Evolutionary conservation across 352 stramenopile species (phyloP).

Genomic region (Phytophthora uliginosa): DNA sequence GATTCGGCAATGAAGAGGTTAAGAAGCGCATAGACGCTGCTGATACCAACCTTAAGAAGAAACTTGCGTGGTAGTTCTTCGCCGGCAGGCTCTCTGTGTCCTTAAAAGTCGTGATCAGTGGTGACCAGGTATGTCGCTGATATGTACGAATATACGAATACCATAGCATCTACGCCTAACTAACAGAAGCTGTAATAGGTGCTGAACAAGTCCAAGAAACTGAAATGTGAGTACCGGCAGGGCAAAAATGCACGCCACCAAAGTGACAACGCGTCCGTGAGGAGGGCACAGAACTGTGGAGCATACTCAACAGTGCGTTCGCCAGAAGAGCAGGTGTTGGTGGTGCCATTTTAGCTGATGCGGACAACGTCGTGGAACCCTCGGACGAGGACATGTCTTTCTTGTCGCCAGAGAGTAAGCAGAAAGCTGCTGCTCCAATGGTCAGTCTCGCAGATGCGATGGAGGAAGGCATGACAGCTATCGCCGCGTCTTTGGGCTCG

Average conservation of each 20-base stretch:
- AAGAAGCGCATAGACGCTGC: not conserved
- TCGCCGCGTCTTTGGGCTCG: not conserved
- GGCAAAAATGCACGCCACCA: not conserved
- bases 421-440: not conserved
- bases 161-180: not conserved
- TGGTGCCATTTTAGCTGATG: conserved; percentile 3
- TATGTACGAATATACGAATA: not conserved
- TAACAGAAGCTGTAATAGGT: not conserved
- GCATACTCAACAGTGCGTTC: conserved; percentile 18
- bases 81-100: conserved; percentile 3
- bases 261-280: conserved; percentile 8
- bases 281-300: conserved; percentile 9
- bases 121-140: conserved; percentile 8
- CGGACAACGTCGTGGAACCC: not conserved
- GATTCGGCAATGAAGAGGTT: conserved; percentile 9
- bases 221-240: conserved; percentile 19
- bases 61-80: conserved; percentile 15
- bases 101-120: not conserved
- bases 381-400: conserved; percentile 4
- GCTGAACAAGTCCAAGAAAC: conserved; percentile 25
- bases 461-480: conserved; percentile 10
- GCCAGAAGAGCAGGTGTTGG: conserved; percentile 4
- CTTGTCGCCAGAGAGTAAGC: not conserved
- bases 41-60: conserved; percentile 12
- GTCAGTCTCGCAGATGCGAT: not conserved